These are phyloP conservation scores for Gossypium davidsonii DNA, from an alignment of 441 rosid species.

Conservation along the genomic window DNA sequence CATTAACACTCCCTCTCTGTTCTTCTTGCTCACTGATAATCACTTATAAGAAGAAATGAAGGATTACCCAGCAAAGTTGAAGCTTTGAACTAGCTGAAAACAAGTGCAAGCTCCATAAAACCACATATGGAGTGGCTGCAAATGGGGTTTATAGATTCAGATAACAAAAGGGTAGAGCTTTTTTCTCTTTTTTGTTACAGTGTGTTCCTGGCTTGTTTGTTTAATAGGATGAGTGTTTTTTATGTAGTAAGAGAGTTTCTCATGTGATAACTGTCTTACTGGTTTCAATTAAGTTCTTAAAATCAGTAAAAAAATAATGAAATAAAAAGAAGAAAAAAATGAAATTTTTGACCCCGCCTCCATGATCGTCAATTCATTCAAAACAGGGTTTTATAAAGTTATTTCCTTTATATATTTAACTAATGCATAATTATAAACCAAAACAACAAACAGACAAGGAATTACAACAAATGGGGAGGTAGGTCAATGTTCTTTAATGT, in stretches of 20 bases:
- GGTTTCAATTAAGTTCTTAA: constrained; percentile 2
- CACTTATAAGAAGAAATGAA: constrained; percentile 5
- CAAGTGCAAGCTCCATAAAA: constrained; percentile 15
- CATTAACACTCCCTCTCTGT: background rate
- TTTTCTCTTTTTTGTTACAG: background rate
- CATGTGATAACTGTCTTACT: constrained; percentile 19
- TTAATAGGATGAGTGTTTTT: background rate
- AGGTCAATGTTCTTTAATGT: too few relatives aligned
- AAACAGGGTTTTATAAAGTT: background rate
- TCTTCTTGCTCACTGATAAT: constrained; percentile 7
- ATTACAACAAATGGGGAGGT: too few relatives aligned
- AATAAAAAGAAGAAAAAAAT: background rate
- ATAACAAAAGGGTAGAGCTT: background rate
- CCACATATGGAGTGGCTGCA: too few relatives aligned
- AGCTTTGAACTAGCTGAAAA: constrained; percentile 16
- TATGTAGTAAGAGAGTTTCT: background rate
- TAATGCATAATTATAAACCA: too few relatives aligned
- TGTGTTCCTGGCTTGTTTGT: background rate
- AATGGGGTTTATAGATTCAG: background rate
- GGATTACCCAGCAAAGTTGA: constrained; percentile 17
- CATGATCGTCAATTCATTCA: background rate
- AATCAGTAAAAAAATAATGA: background rate
- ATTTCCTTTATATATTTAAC: too few relatives aligned
- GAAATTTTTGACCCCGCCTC: background rate
- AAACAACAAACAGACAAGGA: too few relatives aligned